Evolutionary conservation across 176 grass and related monocot genomes (phyloP).

Genomic region (Carex parvula): DNA sequence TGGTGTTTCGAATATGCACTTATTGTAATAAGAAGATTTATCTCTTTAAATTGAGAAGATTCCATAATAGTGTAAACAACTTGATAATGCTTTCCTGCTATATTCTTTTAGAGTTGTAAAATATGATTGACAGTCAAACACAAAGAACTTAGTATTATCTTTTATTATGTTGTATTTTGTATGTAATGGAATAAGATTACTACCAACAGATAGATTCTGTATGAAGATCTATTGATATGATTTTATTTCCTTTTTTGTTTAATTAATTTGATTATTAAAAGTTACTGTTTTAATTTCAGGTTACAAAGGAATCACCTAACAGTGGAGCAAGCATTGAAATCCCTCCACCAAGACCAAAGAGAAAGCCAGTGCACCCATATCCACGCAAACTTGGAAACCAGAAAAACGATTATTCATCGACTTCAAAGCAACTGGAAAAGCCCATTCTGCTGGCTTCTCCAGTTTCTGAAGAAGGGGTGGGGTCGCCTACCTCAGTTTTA

Average conservation of each 20-base stretch:
- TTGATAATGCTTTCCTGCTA: not conserved
- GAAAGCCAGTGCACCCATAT: slow-evolving; percentile 83
- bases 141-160: not conserved
- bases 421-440: slow-evolving; percentile 19
- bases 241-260: not conserved
- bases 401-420: not conserved
- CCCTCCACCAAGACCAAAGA: slow-evolving; percentile 88
- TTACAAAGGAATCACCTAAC: slow-evolving; percentile 37
- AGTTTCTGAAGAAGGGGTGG: slow-evolving; percentile 50
- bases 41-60: not conserved
- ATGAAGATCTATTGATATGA: not conserved
- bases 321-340: slow-evolving; percentile 51
- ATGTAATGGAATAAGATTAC: not conserved
- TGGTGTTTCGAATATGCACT: not conserved
- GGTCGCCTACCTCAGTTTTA: slow-evolving; percentile 71
- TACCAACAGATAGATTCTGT: not conserved
- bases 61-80: not conserved
- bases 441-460: slow-evolving; percentile 31
- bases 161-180: not conserved
- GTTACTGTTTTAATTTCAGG: slow-evolving; percentile 25
- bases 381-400: slow-evolving; percentile 60
- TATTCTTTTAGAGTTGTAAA: not conserved
- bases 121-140: not conserved
- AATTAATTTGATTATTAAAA: not conserved
- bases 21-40: not conserved